These are phyloP conservation scores for Elaphomyces granulatus DNA, from an alignment of 495 filamentous ascomycete genomes.

Conservation along the genomic window DNA sequence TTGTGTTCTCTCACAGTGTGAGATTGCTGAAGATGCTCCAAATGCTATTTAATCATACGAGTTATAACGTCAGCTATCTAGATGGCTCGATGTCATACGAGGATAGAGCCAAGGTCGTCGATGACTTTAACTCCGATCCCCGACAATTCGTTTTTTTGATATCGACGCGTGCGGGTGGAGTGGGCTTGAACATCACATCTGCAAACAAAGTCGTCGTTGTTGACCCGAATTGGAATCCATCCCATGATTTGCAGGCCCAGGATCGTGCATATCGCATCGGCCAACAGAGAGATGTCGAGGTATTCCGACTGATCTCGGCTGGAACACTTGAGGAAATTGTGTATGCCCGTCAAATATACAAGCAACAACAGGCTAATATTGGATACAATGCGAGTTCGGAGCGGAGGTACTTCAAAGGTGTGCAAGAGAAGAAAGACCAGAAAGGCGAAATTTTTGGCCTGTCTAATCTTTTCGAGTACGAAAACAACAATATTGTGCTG, in stretches of 20 bases:
- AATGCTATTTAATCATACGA: conserved; percentile 74
- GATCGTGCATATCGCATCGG: conserved; percentile 95
- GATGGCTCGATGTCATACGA: conserved; percentile 80
- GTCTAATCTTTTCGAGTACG: conserved; percentile 71
- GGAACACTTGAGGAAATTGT: conserved; percentile 97
- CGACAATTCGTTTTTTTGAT: conserved; percentile 91
- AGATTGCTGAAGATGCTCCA: conserved; percentile 73
- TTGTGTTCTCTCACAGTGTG: conserved; percentile 87
- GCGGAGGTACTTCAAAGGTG: conserved; percentile 88
- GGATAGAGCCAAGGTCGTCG: conserved; percentile 62
- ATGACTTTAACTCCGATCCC: conserved; percentile 85
- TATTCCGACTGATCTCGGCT: conserved; percentile 83
- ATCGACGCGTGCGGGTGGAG: conserved; percentile 80
- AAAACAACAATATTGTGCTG: conserved; percentile 64
- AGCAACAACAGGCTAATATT: conserved; percentile 97
- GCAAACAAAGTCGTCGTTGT: conserved; percentile 98
- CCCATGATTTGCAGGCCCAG: conserved; percentile 88
- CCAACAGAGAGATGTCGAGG: conserved; percentile 84
- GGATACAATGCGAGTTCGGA: conserved; percentile 88
- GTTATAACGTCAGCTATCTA: conserved; percentile 83
- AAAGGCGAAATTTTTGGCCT: conserved; percentile 95
- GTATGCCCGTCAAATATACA: conserved; percentile 95
- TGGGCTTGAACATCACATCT: conserved; percentile 88
- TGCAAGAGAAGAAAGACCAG: conserved; percentile 64
- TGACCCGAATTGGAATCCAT: conserved; percentile 96